phyloP scores from a whole-genome alignment of 495 filamentous ascomycete species.

The Umbilicaria muhlenbergii region DNA sequence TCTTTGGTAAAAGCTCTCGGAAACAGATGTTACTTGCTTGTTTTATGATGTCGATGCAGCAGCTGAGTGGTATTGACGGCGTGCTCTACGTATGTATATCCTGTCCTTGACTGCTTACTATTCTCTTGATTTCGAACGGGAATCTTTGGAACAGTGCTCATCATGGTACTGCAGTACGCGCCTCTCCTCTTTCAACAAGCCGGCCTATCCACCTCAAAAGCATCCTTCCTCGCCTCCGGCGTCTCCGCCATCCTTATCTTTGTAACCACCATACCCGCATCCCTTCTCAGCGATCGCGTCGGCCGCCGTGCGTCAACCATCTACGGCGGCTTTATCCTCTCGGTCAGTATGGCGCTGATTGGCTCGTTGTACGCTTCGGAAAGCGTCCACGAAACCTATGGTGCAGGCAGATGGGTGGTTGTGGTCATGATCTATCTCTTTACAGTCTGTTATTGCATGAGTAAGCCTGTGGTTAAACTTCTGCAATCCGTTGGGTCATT shows the following conservation, averaged over 20 bases:
- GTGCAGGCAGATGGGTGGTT: constrained; percentile 39
- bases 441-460: constrained; percentile 16
- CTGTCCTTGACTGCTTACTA: not conserved
- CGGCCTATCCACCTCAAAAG: constrained; percentile 29
- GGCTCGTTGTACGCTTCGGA: constrained; percentile 34
- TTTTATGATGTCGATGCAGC: constrained; percentile 30
- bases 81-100: constrained; percentile 31
- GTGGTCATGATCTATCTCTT: constrained; percentile 34
- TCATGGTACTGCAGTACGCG: constrained; percentile 25
- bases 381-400: constrained; percentile 26
- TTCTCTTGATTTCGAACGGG: not conserved
- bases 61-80: constrained; percentile 32
- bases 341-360: constrained; percentile 30
- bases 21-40: constrained; percentile 15
- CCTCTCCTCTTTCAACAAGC: constrained; percentile 37
- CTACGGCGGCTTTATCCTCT: constrained; percentile 36
- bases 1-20: no score
- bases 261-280: constrained; percentile 34
- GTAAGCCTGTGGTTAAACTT: not conserved
- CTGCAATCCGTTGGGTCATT: constrained; percentile 17
- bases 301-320: constrained; percentile 43
- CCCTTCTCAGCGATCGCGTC: constrained; percentile 47
- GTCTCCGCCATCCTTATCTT: constrained; percentile 40
- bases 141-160: not conserved
- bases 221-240: constrained; percentile 39